These are phyloP conservation scores for Tricholoma furcatifolium DNA, from an alignment of 768 basidiomycete genomes.

Conservation along the genomic window DNA sequence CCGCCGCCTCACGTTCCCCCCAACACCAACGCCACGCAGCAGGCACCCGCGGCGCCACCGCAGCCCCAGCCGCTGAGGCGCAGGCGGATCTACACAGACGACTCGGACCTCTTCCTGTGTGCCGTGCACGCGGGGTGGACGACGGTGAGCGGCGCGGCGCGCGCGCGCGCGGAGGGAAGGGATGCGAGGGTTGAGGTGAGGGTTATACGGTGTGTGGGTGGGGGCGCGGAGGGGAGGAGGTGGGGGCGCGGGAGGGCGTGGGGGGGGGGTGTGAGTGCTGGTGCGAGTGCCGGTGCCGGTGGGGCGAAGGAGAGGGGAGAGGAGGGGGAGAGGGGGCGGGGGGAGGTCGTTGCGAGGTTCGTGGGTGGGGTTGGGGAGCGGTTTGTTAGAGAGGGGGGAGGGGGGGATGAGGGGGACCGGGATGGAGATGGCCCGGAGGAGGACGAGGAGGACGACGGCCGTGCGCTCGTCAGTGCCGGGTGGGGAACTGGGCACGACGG, in stretches of 20 bases:
- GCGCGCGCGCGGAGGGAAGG: constrained; percentile 36
- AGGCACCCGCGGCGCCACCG: too few species aligned
- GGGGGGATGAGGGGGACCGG: constrained; percentile 25
- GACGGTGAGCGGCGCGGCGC: constrained; percentile 41
- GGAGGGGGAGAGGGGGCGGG: constrained; percentile 21
- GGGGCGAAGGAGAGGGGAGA: neutral
- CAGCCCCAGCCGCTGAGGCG: too few species aligned
- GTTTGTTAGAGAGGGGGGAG: constrained; percentile 26
- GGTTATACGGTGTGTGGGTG: constrained; percentile 37
- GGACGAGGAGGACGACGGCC: constrained; percentile 54
- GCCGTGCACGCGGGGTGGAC: constrained; percentile 66
- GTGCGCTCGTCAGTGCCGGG: constrained; percentile 60
- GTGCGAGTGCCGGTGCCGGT: neutral
- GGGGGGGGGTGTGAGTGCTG: constrained; percentile 17
- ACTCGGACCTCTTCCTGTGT: constrained; percentile 69
- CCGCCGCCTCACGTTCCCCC: neutral
- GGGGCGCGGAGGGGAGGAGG: constrained; percentile 16
- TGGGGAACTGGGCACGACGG: constrained; percentile 85
- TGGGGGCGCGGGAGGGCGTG: constrained; percentile 36
- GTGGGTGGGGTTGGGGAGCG: constrained; percentile 44
- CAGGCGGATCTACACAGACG: constrained; percentile 67
- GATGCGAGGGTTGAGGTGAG: constrained; percentile 41
- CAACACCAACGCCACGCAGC: constrained; percentile 10
- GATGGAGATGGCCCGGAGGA: constrained; percentile 25
- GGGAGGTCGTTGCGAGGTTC: constrained; percentile 47